Percentiles rank a stretch among this genome's conserved stretches.
Conservation (phyloP, 2,329 filamentous ascomycete genomes). For the Phoma sp. region DNA sequence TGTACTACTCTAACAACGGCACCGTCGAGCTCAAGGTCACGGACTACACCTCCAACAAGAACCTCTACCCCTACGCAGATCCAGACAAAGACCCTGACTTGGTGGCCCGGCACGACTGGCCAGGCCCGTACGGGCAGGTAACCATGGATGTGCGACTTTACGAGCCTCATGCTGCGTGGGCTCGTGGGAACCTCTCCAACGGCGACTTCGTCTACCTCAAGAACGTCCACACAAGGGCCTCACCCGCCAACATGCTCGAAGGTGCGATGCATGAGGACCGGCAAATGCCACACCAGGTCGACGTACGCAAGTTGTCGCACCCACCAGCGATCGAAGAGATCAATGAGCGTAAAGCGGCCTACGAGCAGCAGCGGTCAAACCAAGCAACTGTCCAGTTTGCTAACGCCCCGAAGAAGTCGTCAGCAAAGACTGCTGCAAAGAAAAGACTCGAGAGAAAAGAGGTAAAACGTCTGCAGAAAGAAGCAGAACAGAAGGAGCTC, state of each 20-base stretch:
- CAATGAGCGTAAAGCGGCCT: slow-evolving; percentile 68
- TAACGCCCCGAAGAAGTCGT: slow-evolving; percentile 28
- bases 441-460: slow-evolving; percentile 48
- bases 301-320: slow-evolving; percentile 53
- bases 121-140: slow-evolving; percentile 74
- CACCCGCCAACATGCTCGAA: slow-evolving; percentile 66
- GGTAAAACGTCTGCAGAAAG: slow-evolving; percentile 45
- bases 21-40: slow-evolving; percentile 41
- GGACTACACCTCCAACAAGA: slow-evolving; percentile 56
- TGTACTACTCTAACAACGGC: slow-evolving; percentile 50
- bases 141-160: slow-evolving; percentile 75
- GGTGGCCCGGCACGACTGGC: slow-evolving; percentile 61
- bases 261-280: slow-evolving; percentile 72
- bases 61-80: slow-evolving; percentile 64
- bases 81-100: slow-evolving; percentile 36
- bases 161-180: slow-evolving; percentile 68
- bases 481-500: slow-evolving; percentile 35
- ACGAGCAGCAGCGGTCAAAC: slow-evolving; percentile 51
- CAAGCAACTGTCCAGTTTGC: slow-evolving; percentile 22
- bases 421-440: slow-evolving; percentile 34
- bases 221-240: slow-evolving; percentile 73
- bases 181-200: slow-evolving; percentile 62
- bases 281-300: slow-evolving; percentile 59
- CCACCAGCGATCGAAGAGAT: slow-evolving; percentile 23
- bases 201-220: slow-evolving; percentile 69